phyloP scores from a whole-genome alignment of 129 eudicot species.

The Flaveria bidentis region DNA sequence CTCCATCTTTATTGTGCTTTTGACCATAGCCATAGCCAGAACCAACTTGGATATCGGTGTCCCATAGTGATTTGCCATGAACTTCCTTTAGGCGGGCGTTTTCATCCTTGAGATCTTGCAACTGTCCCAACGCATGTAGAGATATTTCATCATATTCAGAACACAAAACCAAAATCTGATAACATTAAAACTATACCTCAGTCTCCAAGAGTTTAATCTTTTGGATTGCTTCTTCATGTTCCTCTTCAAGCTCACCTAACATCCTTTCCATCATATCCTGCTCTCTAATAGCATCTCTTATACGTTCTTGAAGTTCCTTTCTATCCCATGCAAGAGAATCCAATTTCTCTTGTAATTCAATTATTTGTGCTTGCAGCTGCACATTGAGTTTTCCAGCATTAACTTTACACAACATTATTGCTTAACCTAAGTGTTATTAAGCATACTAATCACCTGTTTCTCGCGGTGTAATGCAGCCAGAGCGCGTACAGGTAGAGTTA shows the following conservation, averaged over 20 bases:
- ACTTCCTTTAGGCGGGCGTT: constrained; percentile 46
- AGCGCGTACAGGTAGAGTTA: constrained; percentile 64
- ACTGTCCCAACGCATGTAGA: constrained; percentile 38
- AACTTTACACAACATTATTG: neutral
- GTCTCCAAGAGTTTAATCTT: constrained; percentile 60
- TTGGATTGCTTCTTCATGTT: constrained; percentile 65
- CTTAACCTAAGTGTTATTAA: constrained; percentile 4
- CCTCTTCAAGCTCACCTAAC: constrained; percentile 75
- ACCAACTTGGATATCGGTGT: constrained; percentile 21
- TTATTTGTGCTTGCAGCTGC: constrained; percentile 59
- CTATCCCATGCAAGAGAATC: constrained; percentile 57
- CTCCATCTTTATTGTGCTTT: constrained; percentile 17
- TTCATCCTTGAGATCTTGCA: constrained; percentile 56
- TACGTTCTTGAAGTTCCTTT: constrained; percentile 56
- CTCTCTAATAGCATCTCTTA: constrained; percentile 47
- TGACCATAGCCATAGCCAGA: constrained; percentile 20
- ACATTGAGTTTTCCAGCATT: neutral
- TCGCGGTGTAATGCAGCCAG: constrained; percentile 61
- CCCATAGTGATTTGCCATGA: constrained; percentile 45
- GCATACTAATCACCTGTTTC: constrained; percentile 46
- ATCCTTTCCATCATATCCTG: constrained; percentile 55
- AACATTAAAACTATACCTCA: constrained; percentile 42
- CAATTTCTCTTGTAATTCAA: constrained; percentile 53
- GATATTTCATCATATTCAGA: neutral
- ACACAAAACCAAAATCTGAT: neutral